Evolutionary conservation across 148 eudicot species (phyloP).

Genomic region (Arbutus unedo): DNA sequence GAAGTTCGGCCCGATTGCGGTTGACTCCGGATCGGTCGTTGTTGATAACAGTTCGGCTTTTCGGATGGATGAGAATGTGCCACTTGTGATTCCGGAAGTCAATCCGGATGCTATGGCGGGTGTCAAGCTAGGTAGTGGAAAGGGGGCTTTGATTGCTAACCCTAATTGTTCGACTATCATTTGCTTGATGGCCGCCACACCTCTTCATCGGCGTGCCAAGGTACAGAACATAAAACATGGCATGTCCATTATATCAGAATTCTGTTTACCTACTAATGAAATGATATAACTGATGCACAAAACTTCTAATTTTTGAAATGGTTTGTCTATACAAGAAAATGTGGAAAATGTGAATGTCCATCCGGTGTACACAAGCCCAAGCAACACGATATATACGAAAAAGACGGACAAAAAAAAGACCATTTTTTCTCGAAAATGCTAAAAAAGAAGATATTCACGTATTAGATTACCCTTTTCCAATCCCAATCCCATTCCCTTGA

Average conservation of each 20-base stretch:
- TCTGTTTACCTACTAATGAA: neutral
- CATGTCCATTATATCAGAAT: neutral
- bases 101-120: constrained; percentile 79
- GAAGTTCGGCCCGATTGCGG: constrained; percentile 79
- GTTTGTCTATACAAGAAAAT: too few relatives aligned
- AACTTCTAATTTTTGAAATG: too few relatives aligned
- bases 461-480: too few relatives aligned
- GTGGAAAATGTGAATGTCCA: too few relatives aligned
- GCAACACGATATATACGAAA: too few relatives aligned
- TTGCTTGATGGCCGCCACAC: constrained; percentile 97
- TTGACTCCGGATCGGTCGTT: constrained; percentile 61
- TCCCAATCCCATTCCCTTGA: too few relatives aligned
- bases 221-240: constrained; percentile 24
- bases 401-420: too few relatives aligned
- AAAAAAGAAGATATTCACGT: too few relatives aligned
- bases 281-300: too few relatives aligned
- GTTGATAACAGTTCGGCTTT: constrained; percentile 98
- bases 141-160: constrained; percentile 85
- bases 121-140: constrained; percentile 49
- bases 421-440: too few relatives aligned
- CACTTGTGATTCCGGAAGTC: constrained; percentile 92
- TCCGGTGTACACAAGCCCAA: too few relatives aligned
- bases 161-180: constrained; percentile 98
- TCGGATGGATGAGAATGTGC: constrained; percentile 78
- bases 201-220: constrained; percentile 89